Percentiles rank a stretch among this genome's conserved stretches.
phyloP scores from a whole-genome alignment of 1,284 basidiomycete genomes.

The Cryptococcus jaspeensis region DNA sequence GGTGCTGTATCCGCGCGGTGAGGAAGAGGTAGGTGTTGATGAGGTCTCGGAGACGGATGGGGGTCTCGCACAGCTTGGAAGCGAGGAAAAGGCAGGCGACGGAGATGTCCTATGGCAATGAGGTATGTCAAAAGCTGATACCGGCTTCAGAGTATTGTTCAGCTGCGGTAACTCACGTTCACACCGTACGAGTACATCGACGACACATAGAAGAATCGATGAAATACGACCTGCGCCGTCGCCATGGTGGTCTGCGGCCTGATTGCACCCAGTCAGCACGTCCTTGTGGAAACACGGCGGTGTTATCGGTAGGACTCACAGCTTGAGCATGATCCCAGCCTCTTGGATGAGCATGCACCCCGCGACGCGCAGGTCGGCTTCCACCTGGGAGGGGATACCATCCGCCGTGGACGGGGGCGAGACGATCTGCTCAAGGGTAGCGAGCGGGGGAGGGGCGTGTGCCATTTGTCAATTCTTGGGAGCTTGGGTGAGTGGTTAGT shows the following conservation, averaged over 20 bases:
- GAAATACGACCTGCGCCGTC: constrained; percentile 92
- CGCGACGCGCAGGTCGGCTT: constrained; percentile 80
- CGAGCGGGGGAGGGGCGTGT: constrained; percentile 74
- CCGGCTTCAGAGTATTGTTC: no score
- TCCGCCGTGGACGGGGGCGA: constrained; percentile 77
- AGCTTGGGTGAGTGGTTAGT: neutral
- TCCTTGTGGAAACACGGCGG: neutral
- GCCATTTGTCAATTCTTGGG: constrained; percentile 49
- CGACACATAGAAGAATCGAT: constrained; percentile 94
- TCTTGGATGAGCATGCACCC: constrained; percentile 93
- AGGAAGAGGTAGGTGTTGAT: constrained; percentile 92
- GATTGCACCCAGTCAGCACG: constrained; percentile 1
- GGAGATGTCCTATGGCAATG: constrained; percentile 72
- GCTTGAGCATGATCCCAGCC: constrained; percentile 82
- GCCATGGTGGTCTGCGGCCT: constrained; percentile 97
- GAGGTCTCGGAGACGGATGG: constrained; percentile 84
- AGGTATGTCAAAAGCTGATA: neutral
- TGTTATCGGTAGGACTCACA: constrained; percentile 60
- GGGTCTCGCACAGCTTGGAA: constrained; percentile 93
- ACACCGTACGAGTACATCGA: constrained; percentile 92
- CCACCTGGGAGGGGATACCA: constrained; percentile 74
- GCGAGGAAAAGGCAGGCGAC: constrained; percentile 93
- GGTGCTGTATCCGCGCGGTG: constrained; percentile 37
- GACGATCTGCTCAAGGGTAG: constrained; percentile 72
- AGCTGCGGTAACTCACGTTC: constrained; percentile 60